phyloP scores from a whole-genome alignment of 306 rosid species.

The Rubus parviflorus region DNA sequence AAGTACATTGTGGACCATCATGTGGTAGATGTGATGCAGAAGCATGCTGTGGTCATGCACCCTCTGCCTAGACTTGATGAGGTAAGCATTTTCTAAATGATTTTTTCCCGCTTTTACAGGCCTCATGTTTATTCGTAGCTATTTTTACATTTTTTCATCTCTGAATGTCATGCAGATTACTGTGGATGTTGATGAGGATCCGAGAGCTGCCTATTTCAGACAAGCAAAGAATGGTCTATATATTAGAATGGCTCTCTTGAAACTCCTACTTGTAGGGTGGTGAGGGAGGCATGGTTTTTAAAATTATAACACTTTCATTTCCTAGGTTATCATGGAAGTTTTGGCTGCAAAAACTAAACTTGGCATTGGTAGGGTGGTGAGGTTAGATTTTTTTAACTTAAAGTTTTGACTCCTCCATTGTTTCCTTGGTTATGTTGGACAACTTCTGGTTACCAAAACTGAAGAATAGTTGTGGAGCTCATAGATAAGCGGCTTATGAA shows the following conservation, averaged over 20 bases:
- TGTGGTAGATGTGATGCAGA: conserved; percentile 65
- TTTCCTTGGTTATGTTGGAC: background rate
- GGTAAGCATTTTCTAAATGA: conserved; percentile 37
- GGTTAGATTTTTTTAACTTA: background rate
- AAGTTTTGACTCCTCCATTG: background rate
- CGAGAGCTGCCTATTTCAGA: conserved; percentile 79
- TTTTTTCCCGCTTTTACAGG: too few species aligned
- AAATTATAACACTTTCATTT: background rate
- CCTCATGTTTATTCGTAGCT: background rate
- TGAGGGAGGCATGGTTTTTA: conserved; percentile 15
- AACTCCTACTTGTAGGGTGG: conserved; percentile 83
- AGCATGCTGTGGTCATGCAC: conserved; percentile 81
- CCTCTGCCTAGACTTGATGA: conserved; percentile 83
- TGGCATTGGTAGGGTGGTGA: background rate
- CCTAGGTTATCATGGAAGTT: background rate
- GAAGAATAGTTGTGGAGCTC: background rate
- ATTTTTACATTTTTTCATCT: background rate
- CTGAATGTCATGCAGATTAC: conserved; percentile 55
- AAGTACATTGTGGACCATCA: conserved; percentile 69
- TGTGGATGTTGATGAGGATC: conserved; percentile 70
- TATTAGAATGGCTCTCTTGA: conserved; percentile 79
- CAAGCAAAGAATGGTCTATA: conserved; percentile 88
- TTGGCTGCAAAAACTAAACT: background rate
- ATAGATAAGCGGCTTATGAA: too few species aligned
- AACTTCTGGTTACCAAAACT: background rate